Evolutionary conservation across 2,329 filamentous ascomycete genomes (phyloP), one percentile per base, ranked within the genome.

Genomic region (Fusarium nelsonii): DNA sequence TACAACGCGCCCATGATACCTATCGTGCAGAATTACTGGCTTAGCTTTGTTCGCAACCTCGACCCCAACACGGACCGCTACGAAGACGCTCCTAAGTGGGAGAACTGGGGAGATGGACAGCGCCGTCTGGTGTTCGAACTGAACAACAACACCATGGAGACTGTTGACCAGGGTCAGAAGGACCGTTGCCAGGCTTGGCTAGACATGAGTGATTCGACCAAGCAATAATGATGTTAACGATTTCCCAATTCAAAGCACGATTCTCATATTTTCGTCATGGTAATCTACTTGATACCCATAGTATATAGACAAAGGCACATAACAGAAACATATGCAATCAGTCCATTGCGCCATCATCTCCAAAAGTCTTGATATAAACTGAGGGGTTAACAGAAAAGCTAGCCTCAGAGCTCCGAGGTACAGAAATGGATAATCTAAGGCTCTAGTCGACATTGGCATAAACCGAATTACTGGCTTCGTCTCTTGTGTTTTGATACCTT

Each of bases 11-110:
- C 74, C 4, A 76, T 85, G 4, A 80, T 86, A 4, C 79, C 81
- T 8, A 63, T 85, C 14, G 77, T 84, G 18, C 84, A 84, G 82
- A 76, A 77, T 48, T 87, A 87, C 70, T 85, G 80, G 74, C 77
- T 85, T 44, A 84, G 82, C 18, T 87, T 87, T 66, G 81, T 84
- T 20, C 75, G 78, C 26, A 71, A 73, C 12, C 74, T 84, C 34
- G 77, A 86, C 60, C 85, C 85, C 1, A 85, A 84, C 56, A 40
- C 66, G 10, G 63, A 79, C 43, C 74, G 77, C 51, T 66, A 74
- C 20, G 30, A 58, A 1, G 77, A 71, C 2, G 75, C 81, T 4
- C 83, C 83, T 4, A 69, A 51, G 5, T 86, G 84, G 84, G 75
- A 73, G 44, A 48, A 67, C 1, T 85, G 83, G 80, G 77, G 73